Evolutionary conservation across 352 stramenopile genomes (phyloP).

Genomic region (Globisporangium nunn): DNA sequence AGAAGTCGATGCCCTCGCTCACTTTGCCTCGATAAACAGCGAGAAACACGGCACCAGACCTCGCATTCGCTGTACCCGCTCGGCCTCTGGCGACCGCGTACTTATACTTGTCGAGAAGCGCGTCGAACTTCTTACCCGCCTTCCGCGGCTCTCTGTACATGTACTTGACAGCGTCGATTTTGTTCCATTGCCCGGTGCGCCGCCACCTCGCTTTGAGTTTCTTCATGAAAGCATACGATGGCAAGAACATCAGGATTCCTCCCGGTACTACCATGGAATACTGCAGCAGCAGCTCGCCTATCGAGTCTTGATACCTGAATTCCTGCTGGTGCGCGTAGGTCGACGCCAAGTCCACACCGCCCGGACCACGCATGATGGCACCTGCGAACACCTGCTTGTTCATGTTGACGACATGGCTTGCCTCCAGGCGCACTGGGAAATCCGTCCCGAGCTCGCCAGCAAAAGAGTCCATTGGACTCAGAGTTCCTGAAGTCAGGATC

Average conservation of each 20-base stretch:
- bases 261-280: slow-evolving; percentile 63
- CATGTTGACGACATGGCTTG: slow-evolving; percentile 86
- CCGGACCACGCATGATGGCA: slow-evolving; percentile 57
- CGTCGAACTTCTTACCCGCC: slow-evolving; percentile 78
- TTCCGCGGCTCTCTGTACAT: slow-evolving; percentile 69
- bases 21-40: slow-evolving; percentile 98
- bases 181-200: slow-evolving; percentile 50
- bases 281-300: slow-evolving; percentile 67
- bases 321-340: slow-evolving; percentile 82
- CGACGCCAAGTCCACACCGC: slow-evolving; percentile 59
- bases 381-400: slow-evolving; percentile 77
- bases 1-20: slow-evolving; percentile 98
- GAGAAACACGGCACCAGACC: slow-evolving; percentile 92
- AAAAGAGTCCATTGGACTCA: slow-evolving; percentile 86
- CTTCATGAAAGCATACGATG: slow-evolving; percentile 78
- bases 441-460: slow-evolving; percentile 70
- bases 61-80: slow-evolving; percentile 1
- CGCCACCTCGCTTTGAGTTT: slow-evolving; percentile 63
- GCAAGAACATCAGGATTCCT: slow-evolving; percentile 83
- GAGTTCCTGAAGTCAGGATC: slow-evolving; percentile 77
- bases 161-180: slow-evolving; percentile 55
- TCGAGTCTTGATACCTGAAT: slow-evolving; percentile 72
- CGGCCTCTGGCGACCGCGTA: slow-evolving; percentile 23
- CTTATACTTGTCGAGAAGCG: slow-evolving; percentile 71
- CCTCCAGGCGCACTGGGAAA: slow-evolving; percentile 77